Base-by-base conservation (phyloP, 2,329 filamentous ascomycete species). In the Aspergillus sojae region DNA sequence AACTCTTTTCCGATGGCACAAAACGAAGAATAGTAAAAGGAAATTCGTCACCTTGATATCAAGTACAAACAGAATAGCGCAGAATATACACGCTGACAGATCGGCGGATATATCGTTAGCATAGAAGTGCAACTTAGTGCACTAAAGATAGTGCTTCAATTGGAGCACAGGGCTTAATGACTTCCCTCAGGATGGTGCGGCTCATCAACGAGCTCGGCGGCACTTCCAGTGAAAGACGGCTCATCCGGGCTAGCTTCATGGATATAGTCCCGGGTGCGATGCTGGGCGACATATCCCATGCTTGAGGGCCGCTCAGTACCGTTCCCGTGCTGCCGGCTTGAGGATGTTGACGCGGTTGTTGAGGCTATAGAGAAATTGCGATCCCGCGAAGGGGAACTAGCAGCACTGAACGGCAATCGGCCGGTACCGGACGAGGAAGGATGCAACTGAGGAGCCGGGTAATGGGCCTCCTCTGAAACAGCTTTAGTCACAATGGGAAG, bases 261-360 rank as follows among this genome's bases (percentile, higher is more conserved):
- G 39, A 84, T 83, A 62, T 82, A 79, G 57, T 84, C 82, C 59
- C 77, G 79, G 4, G 81, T 79, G 39, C 82, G 79, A 68, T 83
- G 77, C 62, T 83, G 79, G 11, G 79, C 76, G 12, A 85, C 83
- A 61, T 81, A 83, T 0, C 83, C 83, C 74, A 85, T 72, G 58
- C 82, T 83, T 7, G 81, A 82, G 0, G 82, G 82, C 50, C 82
- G 77, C 58, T 74, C 72, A 62, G 68, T 54, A 39, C 71, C 72
- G 6, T 64, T 67, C 10, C 67, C 71, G 5, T 67, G 71, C 23
- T 71, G 67, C n/a, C 75, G 70, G 59, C 75, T 79, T 3, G 79
- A 81, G 4, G 74, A 70, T 4, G 73, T 71, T 10, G 78, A 79
- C 36, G 70, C 73, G 16, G 72, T 75, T 19, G 75, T 76, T 9